A percentile compares a stretch with the other conserved stretches of the same genome.
These are phyloP conservation scores for Pyrenochaeta sp. DNA, from an alignment of 2,329 filamentous ascomycete species.

Conservation along the genomic window DNA sequence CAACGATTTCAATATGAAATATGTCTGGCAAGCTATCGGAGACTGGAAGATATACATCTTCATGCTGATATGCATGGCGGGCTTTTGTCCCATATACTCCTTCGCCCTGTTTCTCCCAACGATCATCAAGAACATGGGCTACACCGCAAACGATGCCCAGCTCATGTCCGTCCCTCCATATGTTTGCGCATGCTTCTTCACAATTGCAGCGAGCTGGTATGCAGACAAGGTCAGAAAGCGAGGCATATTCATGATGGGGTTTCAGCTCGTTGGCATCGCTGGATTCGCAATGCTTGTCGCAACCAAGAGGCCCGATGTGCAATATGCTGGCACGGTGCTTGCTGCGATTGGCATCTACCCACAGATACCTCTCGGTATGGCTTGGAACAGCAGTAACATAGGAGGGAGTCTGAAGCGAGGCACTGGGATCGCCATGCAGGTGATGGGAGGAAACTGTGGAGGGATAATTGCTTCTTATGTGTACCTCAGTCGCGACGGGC, in stretches of 20 bases:
- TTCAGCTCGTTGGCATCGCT: slow-evolving; percentile 62
- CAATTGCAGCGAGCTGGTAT: slow-evolving; percentile 39
- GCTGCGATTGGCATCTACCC: slow-evolving; percentile 59
- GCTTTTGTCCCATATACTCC: slow-evolving; percentile 54
- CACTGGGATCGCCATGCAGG: slow-evolving; percentile 64
- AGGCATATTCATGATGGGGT: slow-evolving; percentile 40
- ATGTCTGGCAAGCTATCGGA: slow-evolving; percentile 46
- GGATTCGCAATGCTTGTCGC: slow-evolving; percentile 44
- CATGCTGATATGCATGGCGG: slow-evolving; percentile 50
- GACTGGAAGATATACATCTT: slow-evolving; percentile 56
- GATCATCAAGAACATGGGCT: slow-evolving; percentile 71
- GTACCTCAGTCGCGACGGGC: slow-evolving; percentile 54
- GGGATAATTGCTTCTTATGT: slow-evolving; percentile 70
- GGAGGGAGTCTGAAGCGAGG: slow-evolving; percentile 63
- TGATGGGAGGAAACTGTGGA: slow-evolving; percentile 68
- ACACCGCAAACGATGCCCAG: slow-evolving; percentile 54
- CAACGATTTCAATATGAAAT: slow-evolving; percentile 49
- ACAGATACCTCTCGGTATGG: slow-evolving; percentile 63
- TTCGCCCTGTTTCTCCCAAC: slow-evolving; percentile 60
- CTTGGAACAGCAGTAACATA: slow-evolving; percentile 67
- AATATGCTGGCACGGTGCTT: slow-evolving; percentile 45
- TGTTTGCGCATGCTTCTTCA: slow-evolving; percentile 53
- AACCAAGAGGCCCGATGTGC: slow-evolving; percentile 32
- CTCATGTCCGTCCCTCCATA: slow-evolving; percentile 65
- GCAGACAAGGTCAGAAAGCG: slow-evolving; percentile 38